Base-by-base conservation (phyloP, 371 early-diverging fungal species). In the Coemansia linderi region DNA sequence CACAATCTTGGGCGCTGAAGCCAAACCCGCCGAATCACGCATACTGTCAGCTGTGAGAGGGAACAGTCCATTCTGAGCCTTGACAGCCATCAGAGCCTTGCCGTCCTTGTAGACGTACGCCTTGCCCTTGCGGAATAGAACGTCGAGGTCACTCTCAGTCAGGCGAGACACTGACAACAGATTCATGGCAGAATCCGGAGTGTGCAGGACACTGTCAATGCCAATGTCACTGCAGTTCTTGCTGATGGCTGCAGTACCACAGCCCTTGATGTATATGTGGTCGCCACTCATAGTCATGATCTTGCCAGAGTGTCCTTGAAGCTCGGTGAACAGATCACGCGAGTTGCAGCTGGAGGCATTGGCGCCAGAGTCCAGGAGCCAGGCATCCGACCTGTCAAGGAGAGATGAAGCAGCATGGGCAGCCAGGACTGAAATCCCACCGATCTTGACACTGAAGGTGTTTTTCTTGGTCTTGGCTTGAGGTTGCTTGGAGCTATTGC, bases 321-420 rank as follows among this genome's bases (percentile, higher is more conserved):
- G 44, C 44, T 44, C 44, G 3, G 50, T 50, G 27, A 50, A 50
- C 9, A 50, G 4, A 9, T 50, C 50, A 3, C 15, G 27, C 1
- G 50, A 50, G 50, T 50, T 50, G 50, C 27, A 50, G 50, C 50
- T 50, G 3, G 50, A 50, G 1, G 29, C 24, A 13, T 22, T 50
- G 1, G 24, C 50, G 17, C 24, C 50, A 22, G 50, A 50, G 27
- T 50, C 50, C 12, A 48, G 48, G 9, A 48, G 48, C 48, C 48
- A 48, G 24, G 48, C 48, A 48, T 48, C 48, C 48, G 48, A 22
- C 48, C 48, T 48, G 24, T 24, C 48, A 48, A 48, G 19, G 24
- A 48, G 48, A 3, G 48, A 22, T 12, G 19, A 24, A 9, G 19
- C 24, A 48, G 48, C 48, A 1, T 48, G 5, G 3, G 48, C 48